These are phyloP conservation scores for Clitopilus hobsonii DNA, from an alignment of 768 basidiomycete species.

Conservation along the genomic window DNA sequence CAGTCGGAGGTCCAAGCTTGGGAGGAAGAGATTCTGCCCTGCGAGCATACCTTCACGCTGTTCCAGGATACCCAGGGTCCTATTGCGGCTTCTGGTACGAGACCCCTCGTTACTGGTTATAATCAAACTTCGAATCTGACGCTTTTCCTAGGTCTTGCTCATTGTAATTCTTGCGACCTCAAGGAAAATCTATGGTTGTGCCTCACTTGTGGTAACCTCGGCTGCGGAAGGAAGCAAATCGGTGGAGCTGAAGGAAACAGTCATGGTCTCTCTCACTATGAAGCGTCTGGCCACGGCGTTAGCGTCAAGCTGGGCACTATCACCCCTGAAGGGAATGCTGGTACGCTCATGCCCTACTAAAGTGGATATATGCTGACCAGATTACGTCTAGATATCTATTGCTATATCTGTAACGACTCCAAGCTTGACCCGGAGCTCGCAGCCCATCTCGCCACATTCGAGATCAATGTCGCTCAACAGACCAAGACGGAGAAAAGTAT, in stretches of 20 bases:
- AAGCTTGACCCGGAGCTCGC: constrained; percentile 73
- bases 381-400: constrained; percentile 71
- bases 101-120: too few species aligned
- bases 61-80: constrained; percentile 37
- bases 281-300: constrained; percentile 68
- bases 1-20: constrained; percentile 95
- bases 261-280: constrained; percentile 79
- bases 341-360: constrained; percentile 33
- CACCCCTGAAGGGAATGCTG: constrained; percentile 89
- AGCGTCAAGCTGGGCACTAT: constrained; percentile 96
- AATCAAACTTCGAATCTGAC: too few species aligned
- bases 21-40: constrained; percentile 90
- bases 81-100: constrained; percentile 53
- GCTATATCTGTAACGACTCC: constrained; percentile 86
- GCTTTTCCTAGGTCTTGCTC: constrained; percentile 57
- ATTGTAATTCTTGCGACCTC: constrained; percentile 79
- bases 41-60: constrained; percentile 68
- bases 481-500: constrained; percentile 95
- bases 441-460: constrained; percentile 73
- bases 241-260: constrained; percentile 85
- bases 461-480: constrained; percentile 78
- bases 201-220: constrained; percentile 83
- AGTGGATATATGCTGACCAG: neutral
- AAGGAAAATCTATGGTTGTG: constrained; percentile 96
- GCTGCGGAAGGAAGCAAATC: constrained; percentile 83